Percentiles rank a stretch among this genome's conserved stretches.
Evolutionary conservation across 2,329 filamentous ascomycete species (phyloP).

Genomic region (Aureobasidium sp.): DNA sequence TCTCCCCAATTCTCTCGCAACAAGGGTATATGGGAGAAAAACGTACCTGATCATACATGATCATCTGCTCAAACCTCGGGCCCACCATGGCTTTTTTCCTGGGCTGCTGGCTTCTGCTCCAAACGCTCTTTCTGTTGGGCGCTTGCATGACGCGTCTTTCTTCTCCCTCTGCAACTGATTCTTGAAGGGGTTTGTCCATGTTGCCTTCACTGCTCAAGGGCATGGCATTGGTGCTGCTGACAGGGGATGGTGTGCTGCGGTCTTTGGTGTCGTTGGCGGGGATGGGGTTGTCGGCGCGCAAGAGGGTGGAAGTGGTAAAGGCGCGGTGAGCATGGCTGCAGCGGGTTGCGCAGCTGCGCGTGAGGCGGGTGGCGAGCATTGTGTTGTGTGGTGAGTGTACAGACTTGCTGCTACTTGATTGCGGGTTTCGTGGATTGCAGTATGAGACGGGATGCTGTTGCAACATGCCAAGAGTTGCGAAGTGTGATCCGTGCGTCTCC

Average conservation of each 20-base stretch:
- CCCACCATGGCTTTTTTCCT: constrained; percentile 81
- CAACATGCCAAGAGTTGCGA: background rate
- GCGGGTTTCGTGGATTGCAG: background rate
- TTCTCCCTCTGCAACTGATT: constrained; percentile 48
- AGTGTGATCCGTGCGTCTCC: background rate
- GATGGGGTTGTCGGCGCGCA: constrained; percentile 37
- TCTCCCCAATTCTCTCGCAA: too few species aligned
- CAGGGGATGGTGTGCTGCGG: constrained; percentile 31
- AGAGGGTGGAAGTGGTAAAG: constrained; percentile 18
- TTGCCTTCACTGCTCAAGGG: constrained; percentile 43
- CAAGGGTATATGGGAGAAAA: too few species aligned
- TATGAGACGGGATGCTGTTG: constrained; percentile 1
- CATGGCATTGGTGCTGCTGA: constrained; percentile 54
- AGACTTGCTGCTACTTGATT: background rate
- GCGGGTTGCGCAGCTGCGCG: background rate
- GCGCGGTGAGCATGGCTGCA: constrained; percentile 10
- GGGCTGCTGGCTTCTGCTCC: constrained; percentile 80
- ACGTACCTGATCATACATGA: constrained; percentile 77
- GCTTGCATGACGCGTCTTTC: constrained; percentile 60
- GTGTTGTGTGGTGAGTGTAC: background rate
- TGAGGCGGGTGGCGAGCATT: constrained; percentile 8
- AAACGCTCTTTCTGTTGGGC: constrained; percentile 72
- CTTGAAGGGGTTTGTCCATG: constrained; percentile 48
- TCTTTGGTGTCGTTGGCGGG: constrained; percentile 57
- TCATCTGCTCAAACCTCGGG: constrained; percentile 93